phyloP scores from a whole-genome alignment of 1,284 basidiomycete genomes.

The Marasmius sp. region DNA sequence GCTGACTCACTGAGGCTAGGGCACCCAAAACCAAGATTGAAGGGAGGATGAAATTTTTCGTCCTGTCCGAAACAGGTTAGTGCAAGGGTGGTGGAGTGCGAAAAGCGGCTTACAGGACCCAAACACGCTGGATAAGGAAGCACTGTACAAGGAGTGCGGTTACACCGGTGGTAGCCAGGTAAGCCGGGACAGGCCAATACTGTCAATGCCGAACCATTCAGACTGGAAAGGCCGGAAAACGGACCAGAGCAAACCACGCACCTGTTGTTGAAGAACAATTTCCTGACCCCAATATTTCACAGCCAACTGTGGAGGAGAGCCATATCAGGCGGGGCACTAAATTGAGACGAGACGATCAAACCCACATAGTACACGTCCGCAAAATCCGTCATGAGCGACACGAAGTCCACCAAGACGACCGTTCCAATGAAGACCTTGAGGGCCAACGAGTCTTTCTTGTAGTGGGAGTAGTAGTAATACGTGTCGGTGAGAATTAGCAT shows the following conservation, averaged over 20 bases:
- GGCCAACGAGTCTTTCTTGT: background rate
- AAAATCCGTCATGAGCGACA: background rate
- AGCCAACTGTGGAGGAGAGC: background rate
- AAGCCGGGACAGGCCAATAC: slow-evolving; percentile 6
- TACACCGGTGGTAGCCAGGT: slow-evolving; percentile 4
- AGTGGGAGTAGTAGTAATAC: slow-evolving; percentile 3
- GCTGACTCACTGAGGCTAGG: background rate
- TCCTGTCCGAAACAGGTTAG: background rate
- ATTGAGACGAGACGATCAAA: too few relatives aligned
- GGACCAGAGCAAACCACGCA: background rate
- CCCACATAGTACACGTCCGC: slow-evolving; percentile 6
- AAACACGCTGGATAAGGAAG: slow-evolving; percentile 4
- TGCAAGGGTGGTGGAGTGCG: background rate
- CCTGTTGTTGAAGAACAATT: background rate
- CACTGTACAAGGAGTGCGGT: slow-evolving; percentile 4
- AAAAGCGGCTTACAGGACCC: background rate
- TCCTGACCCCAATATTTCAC: slow-evolving; percentile 4
- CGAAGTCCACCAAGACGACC: background rate
- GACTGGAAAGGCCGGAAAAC: background rate
- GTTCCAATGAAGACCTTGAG: slow-evolving; percentile 4
- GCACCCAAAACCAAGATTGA: background rate
- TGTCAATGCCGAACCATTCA: background rate
- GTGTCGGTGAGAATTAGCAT: slow-evolving; percentile 1
- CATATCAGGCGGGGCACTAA: background rate
- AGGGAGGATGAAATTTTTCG: background rate